These are phyloP conservation scores for Cryptococcus sp. DNA, from an alignment of 1,284 basidiomycete genomes.

Conservation along the genomic window DNA sequence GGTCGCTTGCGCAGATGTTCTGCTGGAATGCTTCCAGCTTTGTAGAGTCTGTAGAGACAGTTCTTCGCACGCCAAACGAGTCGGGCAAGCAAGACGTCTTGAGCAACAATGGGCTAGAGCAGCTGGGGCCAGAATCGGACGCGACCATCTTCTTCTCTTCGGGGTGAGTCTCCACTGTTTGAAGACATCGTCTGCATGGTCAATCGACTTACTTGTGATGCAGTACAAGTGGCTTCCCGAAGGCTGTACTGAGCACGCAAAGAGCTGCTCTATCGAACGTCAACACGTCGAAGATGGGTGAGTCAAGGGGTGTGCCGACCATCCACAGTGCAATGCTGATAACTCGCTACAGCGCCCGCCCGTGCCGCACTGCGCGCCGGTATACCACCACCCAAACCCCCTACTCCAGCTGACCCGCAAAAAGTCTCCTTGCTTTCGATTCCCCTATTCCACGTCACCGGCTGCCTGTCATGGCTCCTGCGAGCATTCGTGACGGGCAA, in stretches of 20 bases:
- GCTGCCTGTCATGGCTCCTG: constrained; percentile 41
- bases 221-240: constrained; percentile 37
- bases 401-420: constrained; percentile 22
- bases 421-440: constrained; percentile 37
- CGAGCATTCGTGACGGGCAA: constrained; percentile 36
- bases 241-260: constrained; percentile 43
- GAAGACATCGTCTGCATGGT: constrained; percentile 3
- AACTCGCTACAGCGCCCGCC: constrained; percentile 22
- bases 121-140: constrained; percentile 34
- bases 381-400: constrained; percentile 25
- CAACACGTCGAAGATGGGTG: constrained; percentile 32
- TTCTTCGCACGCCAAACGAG: constrained; percentile 8
- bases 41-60: constrained; percentile 1
- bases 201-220: neutral
- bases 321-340: neutral
- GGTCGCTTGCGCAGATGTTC: constrained; percentile 8
- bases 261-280: constrained; percentile 38
- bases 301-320: constrained; percentile 13
- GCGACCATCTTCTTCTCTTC: constrained; percentile 45
- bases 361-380: constrained; percentile 38
- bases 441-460: constrained; percentile 48
- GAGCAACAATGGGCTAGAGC: constrained; percentile 12
- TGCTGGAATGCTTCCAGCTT: constrained; percentile 11
- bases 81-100: neutral
- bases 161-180: constrained; percentile 19